Percentiles rank a stretch among this genome's conserved stretches.
Conservation (phyloP, 495 filamentous ascomycete genomes). For the Aspergillus diversus region DNA sequence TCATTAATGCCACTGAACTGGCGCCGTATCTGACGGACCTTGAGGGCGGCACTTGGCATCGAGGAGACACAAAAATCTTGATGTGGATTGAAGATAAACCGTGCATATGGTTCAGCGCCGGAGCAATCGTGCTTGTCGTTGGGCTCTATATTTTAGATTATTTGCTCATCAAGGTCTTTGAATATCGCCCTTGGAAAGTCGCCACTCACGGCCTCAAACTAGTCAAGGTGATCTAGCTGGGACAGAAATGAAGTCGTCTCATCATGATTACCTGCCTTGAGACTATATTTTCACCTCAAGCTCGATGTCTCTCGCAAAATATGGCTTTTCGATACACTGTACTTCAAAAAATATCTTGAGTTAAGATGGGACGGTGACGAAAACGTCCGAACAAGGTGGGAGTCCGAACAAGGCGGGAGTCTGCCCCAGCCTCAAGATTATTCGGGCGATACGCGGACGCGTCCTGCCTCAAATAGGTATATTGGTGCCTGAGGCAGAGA, state of each 20-base stretch:
- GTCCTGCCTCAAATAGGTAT: too few relatives aligned
- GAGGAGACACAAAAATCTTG: not conserved
- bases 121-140: not conserved
- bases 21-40: not conserved
- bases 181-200: not conserved
- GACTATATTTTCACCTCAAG: too few relatives aligned
- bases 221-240: not conserved
- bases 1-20: not conserved
- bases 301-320: too few relatives aligned
- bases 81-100: not conserved
- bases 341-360: too few relatives aligned
- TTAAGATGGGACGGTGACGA: too few relatives aligned
- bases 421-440: too few relatives aligned
- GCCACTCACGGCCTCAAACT: not conserved
- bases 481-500: too few relatives aligned
- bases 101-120: not conserved
- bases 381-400: too few relatives aligned
- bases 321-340: too few relatives aligned
- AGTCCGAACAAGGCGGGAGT: too few relatives aligned
- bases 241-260: not conserved
- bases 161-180: not conserved
- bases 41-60: not conserved
- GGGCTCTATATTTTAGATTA: not conserved
- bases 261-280: not conserved
- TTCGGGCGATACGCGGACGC: too few relatives aligned